Conservation (phyloP, 2,329 filamentous ascomycete species). For the Fusarium nematophilum region DNA sequence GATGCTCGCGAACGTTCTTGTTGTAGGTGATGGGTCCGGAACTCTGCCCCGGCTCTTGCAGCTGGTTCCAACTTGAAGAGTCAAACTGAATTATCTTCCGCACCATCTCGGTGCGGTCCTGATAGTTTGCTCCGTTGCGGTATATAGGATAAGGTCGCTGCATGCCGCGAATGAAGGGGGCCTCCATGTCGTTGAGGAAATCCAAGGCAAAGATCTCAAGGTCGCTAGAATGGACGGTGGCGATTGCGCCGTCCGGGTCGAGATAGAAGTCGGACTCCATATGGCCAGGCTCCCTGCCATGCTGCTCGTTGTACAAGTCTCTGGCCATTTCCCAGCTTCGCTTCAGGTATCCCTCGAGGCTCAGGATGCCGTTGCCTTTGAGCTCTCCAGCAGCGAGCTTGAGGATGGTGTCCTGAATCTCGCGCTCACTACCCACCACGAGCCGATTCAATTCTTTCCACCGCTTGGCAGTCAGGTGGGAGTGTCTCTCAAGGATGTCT, state of each 20-base stretch:
- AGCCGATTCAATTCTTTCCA: conserved; percentile 15
- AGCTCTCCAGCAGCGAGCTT: conserved; percentile 6
- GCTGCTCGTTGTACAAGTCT: conserved; percentile 16
- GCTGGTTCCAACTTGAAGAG: background rate
- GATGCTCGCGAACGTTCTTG: conserved; percentile 9
- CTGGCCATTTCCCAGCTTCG: conserved; percentile 20
- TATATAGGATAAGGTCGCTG: conserved; percentile 24
- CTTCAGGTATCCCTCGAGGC: conserved; percentile 14
- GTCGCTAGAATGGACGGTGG: conserved; percentile 23
- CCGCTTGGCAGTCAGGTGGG: background rate
- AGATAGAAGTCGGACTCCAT: conserved; percentile 28
- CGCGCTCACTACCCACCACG: conserved; percentile 15
- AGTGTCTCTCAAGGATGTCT: background rate
- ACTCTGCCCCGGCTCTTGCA: background rate
- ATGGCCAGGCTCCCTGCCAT: background rate
- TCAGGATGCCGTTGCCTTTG: background rate
- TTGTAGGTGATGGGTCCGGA: conserved; percentile 10
- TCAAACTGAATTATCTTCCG: background rate
- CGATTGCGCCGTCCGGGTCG: conserved; percentile 22
- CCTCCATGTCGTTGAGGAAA: conserved; percentile 18
- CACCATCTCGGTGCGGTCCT: background rate
- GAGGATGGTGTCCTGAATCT: conserved; percentile 23
- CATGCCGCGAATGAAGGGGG: too few species aligned
- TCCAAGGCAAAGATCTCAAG: conserved; percentile 33
- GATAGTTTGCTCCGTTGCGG: conserved; percentile 36